Conservation (phyloP, 257 asterid genomes). For the Voacanga thouarsii region DNA sequence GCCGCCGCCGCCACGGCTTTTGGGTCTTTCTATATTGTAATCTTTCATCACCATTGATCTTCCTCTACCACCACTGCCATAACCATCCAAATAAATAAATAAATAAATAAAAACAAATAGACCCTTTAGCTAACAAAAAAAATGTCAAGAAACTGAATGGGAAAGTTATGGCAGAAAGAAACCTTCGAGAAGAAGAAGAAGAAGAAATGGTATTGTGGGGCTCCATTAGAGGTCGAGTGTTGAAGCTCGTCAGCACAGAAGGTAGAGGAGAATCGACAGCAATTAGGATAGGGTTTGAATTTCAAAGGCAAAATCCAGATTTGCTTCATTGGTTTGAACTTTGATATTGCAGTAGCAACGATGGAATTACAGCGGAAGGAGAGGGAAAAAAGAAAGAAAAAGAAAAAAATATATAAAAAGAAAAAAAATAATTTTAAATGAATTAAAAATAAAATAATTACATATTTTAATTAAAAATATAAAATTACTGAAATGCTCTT, state of each 20-base stretch:
- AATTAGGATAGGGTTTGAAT: constrained; percentile 12
- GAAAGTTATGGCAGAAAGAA: no score
- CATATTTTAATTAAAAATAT: no score
- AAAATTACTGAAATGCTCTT: no score
- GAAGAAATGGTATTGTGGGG: constrained; percentile 16
- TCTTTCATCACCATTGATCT: constrained; percentile 41
- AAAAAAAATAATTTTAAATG: no score
- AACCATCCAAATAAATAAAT: constrained; percentile 16
- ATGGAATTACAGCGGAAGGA: no score
- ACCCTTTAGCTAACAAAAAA: background rate
- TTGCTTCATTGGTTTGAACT: no score
- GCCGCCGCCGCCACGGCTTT: constrained; percentile 37
- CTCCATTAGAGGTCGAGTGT: constrained; percentile 43
- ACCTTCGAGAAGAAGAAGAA: constrained; percentile 24
- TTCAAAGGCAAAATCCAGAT: no score
- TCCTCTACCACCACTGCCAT: constrained; percentile 50
- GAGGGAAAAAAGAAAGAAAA: no score
- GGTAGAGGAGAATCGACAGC: constrained; percentile 21
- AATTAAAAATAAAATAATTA: no score
- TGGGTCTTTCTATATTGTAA: constrained; percentile 31
- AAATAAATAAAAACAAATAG: background rate
- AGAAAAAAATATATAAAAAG: no score
- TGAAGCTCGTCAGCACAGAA: constrained; percentile 19
- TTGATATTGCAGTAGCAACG: no score
- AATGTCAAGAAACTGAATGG: background rate